These are phyloP conservation scores for Cladosporium sp. DNA, from an alignment of 2,329 filamentous ascomycete genomes.

Conservation along the genomic window DNA sequence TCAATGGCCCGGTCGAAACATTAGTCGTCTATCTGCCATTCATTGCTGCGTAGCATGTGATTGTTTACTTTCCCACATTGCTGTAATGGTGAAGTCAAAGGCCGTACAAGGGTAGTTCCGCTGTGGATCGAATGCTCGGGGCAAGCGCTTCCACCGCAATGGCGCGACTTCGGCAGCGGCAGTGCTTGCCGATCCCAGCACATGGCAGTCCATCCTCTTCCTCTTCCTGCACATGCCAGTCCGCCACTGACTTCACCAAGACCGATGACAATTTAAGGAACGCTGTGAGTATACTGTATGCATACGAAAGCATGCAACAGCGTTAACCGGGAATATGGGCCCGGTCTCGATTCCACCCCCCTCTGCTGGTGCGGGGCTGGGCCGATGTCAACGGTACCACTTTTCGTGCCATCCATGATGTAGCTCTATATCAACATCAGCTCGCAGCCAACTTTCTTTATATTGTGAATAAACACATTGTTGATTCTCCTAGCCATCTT, in stretches of 20 bases:
- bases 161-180: conserved; percentile 13
- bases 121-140: neutral
- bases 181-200: conserved; percentile 4
- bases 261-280: neutral
- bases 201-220: neutral
- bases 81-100: neutral
- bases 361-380: conserved; percentile 13
- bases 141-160: conserved; percentile 1
- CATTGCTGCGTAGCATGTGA: neutral
- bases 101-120: neutral
- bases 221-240: neutral
- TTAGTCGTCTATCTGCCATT: neutral
- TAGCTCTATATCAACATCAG: conserved; percentile 10
- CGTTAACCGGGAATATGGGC: conserved; percentile 13
- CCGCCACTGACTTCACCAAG: conserved; percentile 1
- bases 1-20: neutral
- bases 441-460: neutral
- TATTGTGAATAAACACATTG: neutral
- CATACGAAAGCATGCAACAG: neutral
- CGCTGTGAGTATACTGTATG: neutral
- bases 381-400: neutral
- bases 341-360: neutral
- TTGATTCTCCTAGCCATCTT: neutral
- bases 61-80: neutral
- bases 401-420: conserved; percentile 10